Base-by-base conservation (phyloP, 257 asterid genomes). In the Solanum medicagineum region DNA sequence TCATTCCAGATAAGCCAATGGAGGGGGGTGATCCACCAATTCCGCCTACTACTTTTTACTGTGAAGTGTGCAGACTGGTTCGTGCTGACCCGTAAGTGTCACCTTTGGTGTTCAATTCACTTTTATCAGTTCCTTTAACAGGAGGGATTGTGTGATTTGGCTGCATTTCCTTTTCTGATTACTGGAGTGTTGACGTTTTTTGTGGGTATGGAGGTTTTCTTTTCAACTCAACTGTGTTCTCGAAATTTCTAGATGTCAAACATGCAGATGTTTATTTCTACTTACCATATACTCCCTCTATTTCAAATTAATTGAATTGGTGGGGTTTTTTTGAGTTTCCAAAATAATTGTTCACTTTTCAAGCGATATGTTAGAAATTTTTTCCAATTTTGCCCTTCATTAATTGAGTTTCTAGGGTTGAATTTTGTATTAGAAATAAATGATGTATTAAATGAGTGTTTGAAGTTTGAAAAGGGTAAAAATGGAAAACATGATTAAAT, bases 11-110 rank as follows among this genome's bases (percentile, higher is more conserved):
- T 88, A 95, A 93, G 87, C 93, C 98, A 59, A 83, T 84, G 88
- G 98, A 97, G 88, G 94, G 95, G 84, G 94, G 95, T 85, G 89
- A 88, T 85, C 83, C 90, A 84, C 97, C 93, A 74, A 84, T 86
- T 86, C 93, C 93, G 6, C 98, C 99, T 4, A 97, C 92, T 74
- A 86, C 81, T 53, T 97, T 97, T 91, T 94, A 90, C 92, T 97
- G 99, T 91, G 99, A 95, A 88, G 86, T 93, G 73, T 97, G 99
- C 88, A 93, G 99, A 89, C 89, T 97, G 86, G 91, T 62, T 82
- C 94, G 95, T 22, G 99, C 99, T 86, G 99, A 97, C 83, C 99
- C 99, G 99, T 97, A 92, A 93, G 99, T 93, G 85, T 69, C 87
- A 55, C 83, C 8, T 79, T 26, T 79, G 26, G 83, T 26, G 26